Conservation (phyloP, 1,139 yeast species). For the Hansenula anomala region DNA sequence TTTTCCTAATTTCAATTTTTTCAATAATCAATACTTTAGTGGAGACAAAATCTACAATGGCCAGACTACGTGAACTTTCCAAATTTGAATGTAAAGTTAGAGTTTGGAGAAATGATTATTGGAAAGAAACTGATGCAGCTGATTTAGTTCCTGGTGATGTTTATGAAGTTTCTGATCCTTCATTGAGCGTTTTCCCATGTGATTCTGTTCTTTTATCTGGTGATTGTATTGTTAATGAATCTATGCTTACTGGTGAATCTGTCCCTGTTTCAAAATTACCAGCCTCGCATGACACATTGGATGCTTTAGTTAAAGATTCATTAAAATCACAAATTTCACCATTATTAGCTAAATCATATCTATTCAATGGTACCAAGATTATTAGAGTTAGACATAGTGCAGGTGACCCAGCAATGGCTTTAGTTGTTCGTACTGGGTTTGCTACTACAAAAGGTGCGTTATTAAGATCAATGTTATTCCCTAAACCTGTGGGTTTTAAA, state of each 20-base stretch:
- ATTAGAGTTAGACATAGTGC: slow-evolving; percentile 70
- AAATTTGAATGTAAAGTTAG: slow-evolving; percentile 74
- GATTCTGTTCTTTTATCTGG: slow-evolving; percentile 86
- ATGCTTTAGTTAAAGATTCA: slow-evolving; percentile 48
- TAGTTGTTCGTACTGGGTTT: slow-evolving; percentile 88
- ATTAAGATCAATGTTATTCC: slow-evolving; percentile 92
- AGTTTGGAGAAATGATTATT: slow-evolving; percentile 88
- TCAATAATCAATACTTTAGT: slow-evolving; percentile 76
- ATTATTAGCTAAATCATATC: slow-evolving; percentile 63
- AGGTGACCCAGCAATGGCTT: slow-evolving; percentile 62
- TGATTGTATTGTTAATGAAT: slow-evolving; percentile 90
- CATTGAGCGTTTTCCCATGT: slow-evolving; percentile 70
- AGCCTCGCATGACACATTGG: slow-evolving; percentile 60
- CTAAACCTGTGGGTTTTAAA: slow-evolving; percentile 90
- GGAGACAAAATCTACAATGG: slow-evolving; percentile 77
- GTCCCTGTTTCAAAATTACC: slow-evolving; percentile 87
- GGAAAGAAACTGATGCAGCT: slow-evolving; percentile 79
- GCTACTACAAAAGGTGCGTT: slow-evolving; percentile 95
- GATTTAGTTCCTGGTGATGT: slow-evolving; percentile 95
- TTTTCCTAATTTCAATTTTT: slow-evolving; percentile 75
- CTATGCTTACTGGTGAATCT: slow-evolving; percentile 96
- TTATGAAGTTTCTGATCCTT: slow-evolving; percentile 86
- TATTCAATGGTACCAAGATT: slow-evolving; percentile 85
- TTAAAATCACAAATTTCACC: slow-evolving; percentile 54
- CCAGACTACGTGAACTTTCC: slow-evolving; percentile 69